These are phyloP conservation scores for Peterozyma toletana DNA, from an alignment of 805 yeast species.

Conservation along the genomic window DNA sequence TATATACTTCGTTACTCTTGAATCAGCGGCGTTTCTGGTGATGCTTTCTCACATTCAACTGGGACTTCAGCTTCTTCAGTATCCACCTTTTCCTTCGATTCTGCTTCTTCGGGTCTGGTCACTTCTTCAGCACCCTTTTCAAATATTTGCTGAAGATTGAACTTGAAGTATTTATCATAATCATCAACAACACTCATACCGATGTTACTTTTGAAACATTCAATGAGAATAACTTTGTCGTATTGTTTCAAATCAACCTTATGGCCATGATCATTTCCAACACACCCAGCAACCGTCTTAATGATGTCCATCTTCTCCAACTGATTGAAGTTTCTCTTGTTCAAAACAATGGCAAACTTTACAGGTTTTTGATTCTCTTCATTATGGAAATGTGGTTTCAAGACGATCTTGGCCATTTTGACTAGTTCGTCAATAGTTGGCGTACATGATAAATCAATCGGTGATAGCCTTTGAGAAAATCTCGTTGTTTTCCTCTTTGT, in stretches of 20 bases:
- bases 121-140: constrained; percentile 28
- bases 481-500: constrained; percentile 53
- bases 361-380: constrained; percentile 28
- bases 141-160: constrained; percentile 76
- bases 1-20: too few species aligned
- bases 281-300: constrained; percentile 59
- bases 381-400: constrained; percentile 62
- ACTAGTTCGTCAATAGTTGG: constrained; percentile 64
- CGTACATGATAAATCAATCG: constrained; percentile 68
- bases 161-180: constrained; percentile 56
- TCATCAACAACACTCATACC: constrained; percentile 80
- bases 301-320: constrained; percentile 70
- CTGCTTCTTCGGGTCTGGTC: neutral
- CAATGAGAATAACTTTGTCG: constrained; percentile 75
- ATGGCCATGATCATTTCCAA: constrained; percentile 66
- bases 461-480: constrained; percentile 73
- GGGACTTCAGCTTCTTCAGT: neutral
- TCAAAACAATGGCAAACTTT: constrained; percentile 75
- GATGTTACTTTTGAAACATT: constrained; percentile 80
- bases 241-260: constrained; percentile 72
- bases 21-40: too few species aligned
- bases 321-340: constrained; percentile 70
- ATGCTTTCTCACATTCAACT: neutral
- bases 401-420: constrained; percentile 50
- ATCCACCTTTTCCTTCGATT: neutral